phyloP scores from a whole-genome alignment of 306 rosid genomes.

The Gastrolobium villosum region DNA sequence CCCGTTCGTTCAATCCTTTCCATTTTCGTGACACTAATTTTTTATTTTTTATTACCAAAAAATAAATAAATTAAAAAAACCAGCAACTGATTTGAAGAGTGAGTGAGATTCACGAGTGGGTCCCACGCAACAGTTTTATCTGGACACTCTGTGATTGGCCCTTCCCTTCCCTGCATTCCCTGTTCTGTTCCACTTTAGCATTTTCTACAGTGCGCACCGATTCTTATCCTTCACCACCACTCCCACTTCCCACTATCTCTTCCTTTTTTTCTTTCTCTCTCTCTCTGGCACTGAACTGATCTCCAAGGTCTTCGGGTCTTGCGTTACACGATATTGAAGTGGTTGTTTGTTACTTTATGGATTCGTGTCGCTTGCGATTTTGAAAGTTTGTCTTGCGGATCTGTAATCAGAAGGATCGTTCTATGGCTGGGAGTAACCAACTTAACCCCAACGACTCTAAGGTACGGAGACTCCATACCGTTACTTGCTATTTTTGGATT shows the following conservation, averaged over 20 bases:
- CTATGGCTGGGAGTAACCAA: conserved; percentile 79
- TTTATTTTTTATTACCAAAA: not conserved
- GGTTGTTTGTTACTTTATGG: conserved; percentile 5
- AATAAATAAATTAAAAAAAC: not conserved
- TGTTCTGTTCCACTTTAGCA: conserved; percentile 52
- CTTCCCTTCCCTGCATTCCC: conserved; percentile 34
- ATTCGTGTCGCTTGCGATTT: conserved; percentile 33
- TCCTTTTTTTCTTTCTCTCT: not conserved
- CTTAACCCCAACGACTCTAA: conserved; percentile 77
- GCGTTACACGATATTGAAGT: not conserved
- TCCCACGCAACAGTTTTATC: conserved; percentile 59
- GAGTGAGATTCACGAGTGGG: conserved; percentile 53
- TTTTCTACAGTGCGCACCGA: conserved; percentile 55
- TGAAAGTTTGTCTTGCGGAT: conserved; percentile 44
- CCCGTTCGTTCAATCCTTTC: not conserved
- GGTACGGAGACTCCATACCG: conserved; percentile 38
- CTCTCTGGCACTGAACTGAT: conserved; percentile 1
- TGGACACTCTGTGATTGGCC: conserved; percentile 64
- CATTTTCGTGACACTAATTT: conserved; percentile 9
- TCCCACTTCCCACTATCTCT: not conserved
- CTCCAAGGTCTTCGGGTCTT: not conserved
- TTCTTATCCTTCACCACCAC: conserved; percentile 61
- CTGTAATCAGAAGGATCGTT: conserved; percentile 43
- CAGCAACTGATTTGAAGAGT: not conserved
- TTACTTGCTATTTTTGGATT: not conserved